These are phyloP conservation scores for Allium cepa DNA, from an alignment of 106 monocot genomes.

Conservation along the genomic window DNA sequence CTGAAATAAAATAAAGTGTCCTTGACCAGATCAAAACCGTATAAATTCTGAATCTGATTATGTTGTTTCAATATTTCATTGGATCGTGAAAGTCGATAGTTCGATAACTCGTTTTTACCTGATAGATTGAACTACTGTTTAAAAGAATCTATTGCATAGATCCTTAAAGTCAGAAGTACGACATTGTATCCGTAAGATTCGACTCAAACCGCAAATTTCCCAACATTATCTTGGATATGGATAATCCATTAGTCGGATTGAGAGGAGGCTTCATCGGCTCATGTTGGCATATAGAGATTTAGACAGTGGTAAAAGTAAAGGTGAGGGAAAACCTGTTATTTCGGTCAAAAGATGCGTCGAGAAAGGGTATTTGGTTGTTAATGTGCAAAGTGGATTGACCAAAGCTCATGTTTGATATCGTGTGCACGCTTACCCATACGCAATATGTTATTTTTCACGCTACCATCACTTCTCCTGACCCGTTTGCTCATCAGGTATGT, in stretches of 20 bases:
- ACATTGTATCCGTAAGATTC: no score
- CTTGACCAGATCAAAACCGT: no score
- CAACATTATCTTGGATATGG: conserved; percentile 16
- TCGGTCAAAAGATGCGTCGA: conserved; percentile 43
- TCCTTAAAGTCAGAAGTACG: no score
- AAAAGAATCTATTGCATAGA: no score
- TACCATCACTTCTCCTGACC: conserved; percentile 34
- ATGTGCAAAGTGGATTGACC: conserved; percentile 59
- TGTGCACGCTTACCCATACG: conserved; percentile 64
- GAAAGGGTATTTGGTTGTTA: conserved; percentile 50
- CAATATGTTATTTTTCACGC: conserved; percentile 61
- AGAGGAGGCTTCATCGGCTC: conserved; percentile 56
- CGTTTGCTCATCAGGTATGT: conserved; percentile 39
- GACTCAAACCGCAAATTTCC: no score
- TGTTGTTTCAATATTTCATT: no score
- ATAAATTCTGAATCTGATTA: no score
- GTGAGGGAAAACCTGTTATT: conserved; percentile 25
- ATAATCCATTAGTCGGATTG: conserved; percentile 25
- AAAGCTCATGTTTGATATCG: conserved; percentile 64
- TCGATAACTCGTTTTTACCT: no score
- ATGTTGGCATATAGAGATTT: conserved; percentile 55
- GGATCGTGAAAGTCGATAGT: no score
- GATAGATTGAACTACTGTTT: no score
- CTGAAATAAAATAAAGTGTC: no score
- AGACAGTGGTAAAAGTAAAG: conserved; percentile 8